Evolutionary conservation across 2,329 filamentous ascomycete genomes (phyloP), one percentile per base, ranked within the genome.

Genomic region (Karstenula rhodostoma): DNA sequence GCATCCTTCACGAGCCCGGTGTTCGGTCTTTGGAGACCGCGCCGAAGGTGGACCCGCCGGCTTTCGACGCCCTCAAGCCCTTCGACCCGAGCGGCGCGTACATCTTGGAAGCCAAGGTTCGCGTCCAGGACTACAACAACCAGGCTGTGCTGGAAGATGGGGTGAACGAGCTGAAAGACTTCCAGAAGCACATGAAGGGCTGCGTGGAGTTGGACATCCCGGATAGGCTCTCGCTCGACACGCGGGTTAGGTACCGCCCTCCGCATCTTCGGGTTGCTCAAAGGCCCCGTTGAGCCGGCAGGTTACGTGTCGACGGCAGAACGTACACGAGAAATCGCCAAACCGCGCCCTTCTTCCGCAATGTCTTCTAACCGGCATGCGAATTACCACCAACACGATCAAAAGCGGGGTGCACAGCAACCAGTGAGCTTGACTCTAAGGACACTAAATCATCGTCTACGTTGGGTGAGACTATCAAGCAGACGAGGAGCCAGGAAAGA

Each of bases 141-240:
- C 81, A 84, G 27, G 81, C 83, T 53, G 78, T 86, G 19, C 80
- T 86, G 66, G 84, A 84, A 54, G 76, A 77, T 29, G 87, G 84
- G 0, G 83, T 83, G 27, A 79, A 82, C 60, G 85, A 89, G 69
- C 70, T 90, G 44, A 77, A 85, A 65, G 78, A 73, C 1, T 80
- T 89, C 64, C 85, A 84, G 67, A 82, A 84, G 57, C 79, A 81
- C 59, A 79, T 89, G 74, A 86, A 83, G 66, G 83, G 83, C 4
- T 84, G 83, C 17, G 82, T 89, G 23, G 84, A 86, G 54, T 70
- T 90, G 66, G 80, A 82, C 49, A 80, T 84, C 48, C 85, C 84
- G 0, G 86, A 89, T 73, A 79, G 87, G 52, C 74, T 89, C 52
- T 79, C 84, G 27, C 75, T 89, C 63, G 87, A 89, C 70, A 87